Conservation (phyloP, 225 moss, liverwort and hornwort species). For the Lunularia cruciata region DNA sequence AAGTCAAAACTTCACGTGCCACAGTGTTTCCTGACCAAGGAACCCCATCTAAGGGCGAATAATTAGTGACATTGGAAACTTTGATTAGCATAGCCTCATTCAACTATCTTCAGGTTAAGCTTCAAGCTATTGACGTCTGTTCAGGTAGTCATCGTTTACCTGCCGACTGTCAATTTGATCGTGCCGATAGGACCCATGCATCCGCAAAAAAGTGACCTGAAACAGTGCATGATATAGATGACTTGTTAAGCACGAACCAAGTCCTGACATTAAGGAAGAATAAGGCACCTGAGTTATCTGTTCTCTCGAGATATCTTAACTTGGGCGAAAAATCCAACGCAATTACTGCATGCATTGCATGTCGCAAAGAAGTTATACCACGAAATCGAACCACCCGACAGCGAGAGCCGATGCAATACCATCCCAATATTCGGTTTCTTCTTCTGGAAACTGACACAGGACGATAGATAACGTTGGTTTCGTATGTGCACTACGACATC, state of each 20-base stretch:
- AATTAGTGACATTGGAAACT: too few species aligned
- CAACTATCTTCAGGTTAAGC: too few species aligned
- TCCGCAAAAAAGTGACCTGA: slow-evolving; percentile 69
- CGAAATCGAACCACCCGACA: slow-evolving; percentile 97
- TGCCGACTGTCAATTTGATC: slow-evolving; percentile 96
- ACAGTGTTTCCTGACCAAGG: too few species aligned
- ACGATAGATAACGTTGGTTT: background rate
- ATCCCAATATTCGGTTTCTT: slow-evolving; percentile 88
- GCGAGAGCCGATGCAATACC: slow-evolving; percentile 90
- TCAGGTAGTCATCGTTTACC: slow-evolving; percentile 37
- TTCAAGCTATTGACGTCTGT: background rate
- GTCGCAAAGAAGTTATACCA: slow-evolving; percentile 42
- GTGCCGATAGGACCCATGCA: slow-evolving; percentile 96
- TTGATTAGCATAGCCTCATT: too few species aligned
- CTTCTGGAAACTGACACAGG: slow-evolving; percentile 72
- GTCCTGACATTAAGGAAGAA: too few species aligned
- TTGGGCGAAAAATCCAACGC: too few species aligned
- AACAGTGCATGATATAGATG: background rate
- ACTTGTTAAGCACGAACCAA: background rate
- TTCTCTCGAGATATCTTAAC: too few species aligned
- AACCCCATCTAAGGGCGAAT: too few species aligned
- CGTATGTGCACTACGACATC: too few species aligned
- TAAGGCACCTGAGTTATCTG: too few species aligned
- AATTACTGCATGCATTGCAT: too few species aligned
- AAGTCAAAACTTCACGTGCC: too few species aligned